These are phyloP conservation scores for Phialophora tarda DNA, from an alignment of 2,329 filamentous ascomycete species.

Conservation along the genomic window DNA sequence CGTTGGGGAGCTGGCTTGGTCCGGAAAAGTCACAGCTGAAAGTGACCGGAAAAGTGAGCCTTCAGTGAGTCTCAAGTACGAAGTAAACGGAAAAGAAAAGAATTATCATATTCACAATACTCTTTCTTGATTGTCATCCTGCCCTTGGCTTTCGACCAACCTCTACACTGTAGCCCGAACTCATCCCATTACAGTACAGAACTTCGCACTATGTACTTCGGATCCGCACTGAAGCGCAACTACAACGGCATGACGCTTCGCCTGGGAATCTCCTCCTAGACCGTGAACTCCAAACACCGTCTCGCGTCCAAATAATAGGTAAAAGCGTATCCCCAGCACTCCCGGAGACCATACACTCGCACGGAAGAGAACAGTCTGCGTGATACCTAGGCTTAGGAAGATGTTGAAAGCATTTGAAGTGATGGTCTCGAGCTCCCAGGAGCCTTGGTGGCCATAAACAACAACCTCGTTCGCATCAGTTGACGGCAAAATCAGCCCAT, in stretches of 20 bases:
- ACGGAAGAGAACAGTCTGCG: no score
- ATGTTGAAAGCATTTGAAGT: no score
- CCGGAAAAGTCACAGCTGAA: neutral
- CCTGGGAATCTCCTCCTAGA: no score
- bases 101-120: neutral
- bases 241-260: neutral
- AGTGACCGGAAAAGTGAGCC: constrained; percentile 10
- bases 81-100: neutral
- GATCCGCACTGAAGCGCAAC: neutral
- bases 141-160: neutral
- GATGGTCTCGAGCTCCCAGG: neutral
- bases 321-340: no score
- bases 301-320: no score
- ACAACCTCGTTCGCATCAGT: neutral
- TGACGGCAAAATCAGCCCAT: neutral
- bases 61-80: neutral
- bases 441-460: neutral
- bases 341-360: no score
- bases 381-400: no score
- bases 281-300: no score
- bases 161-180: neutral
- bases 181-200: neutral
- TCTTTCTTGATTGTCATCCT: neutral
- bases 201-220: neutral
- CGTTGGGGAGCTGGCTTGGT: constrained; percentile 8